phyloP scores from a whole-genome alignment of 2,329 filamentous ascomycete species.

The Microdochium paspali region DNA sequence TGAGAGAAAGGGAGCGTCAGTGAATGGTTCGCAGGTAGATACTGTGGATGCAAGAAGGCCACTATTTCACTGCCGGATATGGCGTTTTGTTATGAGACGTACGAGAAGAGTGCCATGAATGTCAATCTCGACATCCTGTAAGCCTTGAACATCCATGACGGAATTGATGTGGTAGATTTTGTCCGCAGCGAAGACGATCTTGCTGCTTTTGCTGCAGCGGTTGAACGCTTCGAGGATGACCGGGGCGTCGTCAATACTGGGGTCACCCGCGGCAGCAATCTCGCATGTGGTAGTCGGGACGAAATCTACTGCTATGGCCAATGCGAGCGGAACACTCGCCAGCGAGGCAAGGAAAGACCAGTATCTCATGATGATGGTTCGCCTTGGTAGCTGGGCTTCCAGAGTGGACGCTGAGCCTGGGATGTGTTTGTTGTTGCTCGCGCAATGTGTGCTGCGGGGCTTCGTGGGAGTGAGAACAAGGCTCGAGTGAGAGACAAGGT shows the following conservation, averaged over 20 bases:
- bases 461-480: too few relatives aligned
- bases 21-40: too few relatives aligned
- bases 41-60: too few relatives aligned
- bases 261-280: slow-evolving; percentile 3
- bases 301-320: neutral
- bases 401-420: too few relatives aligned
- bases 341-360: neutral
- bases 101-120: slow-evolving; percentile 26
- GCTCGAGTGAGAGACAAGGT: too few relatives aligned
- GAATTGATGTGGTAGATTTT: slow-evolving; percentile 32
- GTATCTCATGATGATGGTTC: too few relatives aligned
- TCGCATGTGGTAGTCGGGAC: neutral
- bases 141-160: slow-evolving; percentile 31
- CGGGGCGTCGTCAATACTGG: slow-evolving; percentile 25
- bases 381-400: too few relatives aligned
- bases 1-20: neutral
- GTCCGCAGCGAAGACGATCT: slow-evolving; percentile 26
- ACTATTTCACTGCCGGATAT: too few relatives aligned
- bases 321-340: neutral
- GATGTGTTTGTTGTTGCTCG: too few relatives aligned
- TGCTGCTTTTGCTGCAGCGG: slow-evolving; percentile 27
- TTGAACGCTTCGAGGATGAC: slow-evolving; percentile 29
- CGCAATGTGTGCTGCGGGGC: too few relatives aligned
- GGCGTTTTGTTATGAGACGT: neutral
- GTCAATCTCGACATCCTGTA: slow-evolving; percentile 32